Evolutionary conservation across 495 filamentous ascomycete species (phyloP).

Genomic region (Penicillium crystallinum): DNA sequence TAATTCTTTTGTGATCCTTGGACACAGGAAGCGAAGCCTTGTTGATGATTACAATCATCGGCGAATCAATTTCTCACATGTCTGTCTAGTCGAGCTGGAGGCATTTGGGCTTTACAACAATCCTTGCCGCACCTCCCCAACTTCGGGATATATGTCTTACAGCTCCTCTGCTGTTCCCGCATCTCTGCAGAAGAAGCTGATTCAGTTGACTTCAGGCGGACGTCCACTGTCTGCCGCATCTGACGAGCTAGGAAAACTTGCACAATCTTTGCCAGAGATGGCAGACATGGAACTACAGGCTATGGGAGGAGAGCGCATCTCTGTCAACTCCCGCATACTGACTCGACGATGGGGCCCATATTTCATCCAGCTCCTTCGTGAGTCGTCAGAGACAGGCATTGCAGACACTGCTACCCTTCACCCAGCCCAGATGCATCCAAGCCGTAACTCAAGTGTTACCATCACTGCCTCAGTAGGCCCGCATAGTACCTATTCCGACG

Average conservation of each 20-base stretch:
- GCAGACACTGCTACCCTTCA: constrained; percentile 52
- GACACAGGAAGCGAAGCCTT: constrained; percentile 85
- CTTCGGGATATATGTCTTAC: constrained; percentile 73
- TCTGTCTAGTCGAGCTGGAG: constrained; percentile 94
- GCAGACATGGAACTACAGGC: constrained; percentile 97
- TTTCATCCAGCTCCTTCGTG: constrained; percentile 82
- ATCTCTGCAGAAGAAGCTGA: constrained; percentile 52
- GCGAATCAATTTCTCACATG: constrained; percentile 92
- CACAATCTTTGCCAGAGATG: constrained; percentile 72
- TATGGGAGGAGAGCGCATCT: constrained; percentile 82
- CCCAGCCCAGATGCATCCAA: constrained; percentile 37
- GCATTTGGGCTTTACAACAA: constrained; percentile 97
- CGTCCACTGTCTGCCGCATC: constrained; percentile 64
- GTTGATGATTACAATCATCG: constrained; percentile 98
- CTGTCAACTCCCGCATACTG: constrained; percentile 85
- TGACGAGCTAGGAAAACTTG: constrained; percentile 77
- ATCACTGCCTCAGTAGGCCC: constrained; percentile 68
- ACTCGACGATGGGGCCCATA: constrained; percentile 90
- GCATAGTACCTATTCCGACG: constrained; percentile 55
- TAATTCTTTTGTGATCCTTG: constrained; percentile 91
- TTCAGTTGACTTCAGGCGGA: constrained; percentile 63
- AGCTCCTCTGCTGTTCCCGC: constrained; percentile 61
- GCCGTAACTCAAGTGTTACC: constrained; percentile 76
- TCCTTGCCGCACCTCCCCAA: constrained; percentile 67
- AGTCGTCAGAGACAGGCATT: constrained; percentile 52